Conservation (phyloP, 139 green algal genomes). For the Chlorella sp. region DNA sequence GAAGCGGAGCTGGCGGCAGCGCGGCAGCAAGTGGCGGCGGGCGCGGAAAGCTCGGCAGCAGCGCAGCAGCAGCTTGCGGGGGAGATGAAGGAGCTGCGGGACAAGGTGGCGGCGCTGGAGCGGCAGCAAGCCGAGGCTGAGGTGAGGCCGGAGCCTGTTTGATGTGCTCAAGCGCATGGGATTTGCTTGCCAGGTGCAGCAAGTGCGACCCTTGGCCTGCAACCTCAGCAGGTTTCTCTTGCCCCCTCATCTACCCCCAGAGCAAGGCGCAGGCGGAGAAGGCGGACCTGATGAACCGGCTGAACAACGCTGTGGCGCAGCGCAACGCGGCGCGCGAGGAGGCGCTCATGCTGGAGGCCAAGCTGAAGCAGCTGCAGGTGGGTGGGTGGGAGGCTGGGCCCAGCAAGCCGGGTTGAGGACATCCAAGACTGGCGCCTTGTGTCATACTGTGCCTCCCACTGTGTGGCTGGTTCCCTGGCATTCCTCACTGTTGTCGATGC, state of each 20-base stretch:
- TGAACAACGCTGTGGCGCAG: constrained; percentile 89
- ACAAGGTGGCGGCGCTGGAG: constrained; percentile 34
- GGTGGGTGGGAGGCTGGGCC: too few relatives aligned
- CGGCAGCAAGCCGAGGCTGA: constrained; percentile 13
- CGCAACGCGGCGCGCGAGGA: constrained; percentile 84
- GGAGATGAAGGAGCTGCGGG: constrained; percentile 50
- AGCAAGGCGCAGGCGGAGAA: constrained; percentile 27
- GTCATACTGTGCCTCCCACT: too few relatives aligned
- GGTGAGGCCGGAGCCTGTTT: not conserved
- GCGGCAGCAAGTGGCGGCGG: constrained; percentile 22
- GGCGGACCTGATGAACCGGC: constrained; percentile 59
- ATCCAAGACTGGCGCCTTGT: too few relatives aligned
- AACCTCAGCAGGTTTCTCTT: too few relatives aligned
- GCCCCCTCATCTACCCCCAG: too few relatives aligned
- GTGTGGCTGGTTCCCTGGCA: too few relatives aligned
- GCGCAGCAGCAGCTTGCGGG: constrained; percentile 40
- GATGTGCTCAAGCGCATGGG: too few relatives aligned
- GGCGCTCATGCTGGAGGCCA: constrained; percentile 56
- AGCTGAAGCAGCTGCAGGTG: constrained; percentile 52
- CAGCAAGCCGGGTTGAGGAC: too few relatives aligned
- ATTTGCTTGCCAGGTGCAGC: too few relatives aligned
- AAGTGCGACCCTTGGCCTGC: too few relatives aligned
- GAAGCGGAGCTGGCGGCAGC: constrained; percentile 41
- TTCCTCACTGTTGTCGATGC: too few relatives aligned
- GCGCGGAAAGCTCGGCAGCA: not conserved